These are phyloP conservation scores for Carex arenaria DNA, from an alignment of 202 grass and related monocot species.

Conservation along the genomic window DNA sequence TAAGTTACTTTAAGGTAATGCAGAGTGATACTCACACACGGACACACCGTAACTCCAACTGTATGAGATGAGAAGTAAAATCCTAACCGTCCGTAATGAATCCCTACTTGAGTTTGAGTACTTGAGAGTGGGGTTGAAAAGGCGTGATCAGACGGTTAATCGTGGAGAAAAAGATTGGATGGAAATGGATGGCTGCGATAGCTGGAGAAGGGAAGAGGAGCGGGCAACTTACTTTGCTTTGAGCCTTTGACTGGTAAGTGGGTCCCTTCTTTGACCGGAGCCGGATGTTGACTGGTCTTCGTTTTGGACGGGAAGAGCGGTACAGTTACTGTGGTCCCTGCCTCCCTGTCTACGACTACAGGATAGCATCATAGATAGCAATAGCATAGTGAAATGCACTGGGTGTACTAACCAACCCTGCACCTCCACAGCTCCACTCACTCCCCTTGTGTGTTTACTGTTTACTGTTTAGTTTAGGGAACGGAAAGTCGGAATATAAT, in stretches of 20 bases:
- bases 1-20: no score
- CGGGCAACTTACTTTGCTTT: background rate
- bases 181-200: background rate
- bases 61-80: background rate
- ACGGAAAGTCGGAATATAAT: no score
- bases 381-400: background rate
- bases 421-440: background rate
- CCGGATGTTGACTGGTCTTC: slow-evolving; percentile 15
- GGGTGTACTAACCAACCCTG: background rate
- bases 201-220: background rate
- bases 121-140: background rate
- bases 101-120: background rate
- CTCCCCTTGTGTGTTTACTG: no score
- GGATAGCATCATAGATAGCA: no score
- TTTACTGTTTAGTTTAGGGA: background rate
- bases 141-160: slow-evolving; percentile 3
- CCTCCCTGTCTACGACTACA: no score
- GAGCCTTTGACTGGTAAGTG: slow-evolving; percentile 4
- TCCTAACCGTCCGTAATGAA: background rate
- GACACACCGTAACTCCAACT: slow-evolving; percentile 18
- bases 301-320: background rate
- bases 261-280: slow-evolving; percentile 2
- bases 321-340: no score
- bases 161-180: background rate
- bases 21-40: background rate